A percentile compares a stretch with the other conserved stretches of the same genome.
Conservation (phyloP, 257 asterid species). For the Ballota nigra region DNA sequence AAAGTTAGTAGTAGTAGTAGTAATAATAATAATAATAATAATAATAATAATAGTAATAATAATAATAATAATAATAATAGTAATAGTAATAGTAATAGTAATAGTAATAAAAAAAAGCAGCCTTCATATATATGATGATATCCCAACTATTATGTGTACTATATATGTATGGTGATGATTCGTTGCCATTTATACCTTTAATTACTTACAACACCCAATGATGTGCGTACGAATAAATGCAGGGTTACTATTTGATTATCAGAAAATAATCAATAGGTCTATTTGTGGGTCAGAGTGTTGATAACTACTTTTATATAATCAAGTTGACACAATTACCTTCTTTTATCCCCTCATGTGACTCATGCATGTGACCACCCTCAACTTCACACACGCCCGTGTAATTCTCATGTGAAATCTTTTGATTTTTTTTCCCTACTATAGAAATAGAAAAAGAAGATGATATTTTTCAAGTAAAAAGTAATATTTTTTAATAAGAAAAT, state of each 20-base stretch:
- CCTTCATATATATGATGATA: neutral
- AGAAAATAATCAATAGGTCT: slow-evolving; percentile 25
- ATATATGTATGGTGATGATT: neutral
- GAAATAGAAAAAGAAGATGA: no score
- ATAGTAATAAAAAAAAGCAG: neutral
- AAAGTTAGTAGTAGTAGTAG: no score
- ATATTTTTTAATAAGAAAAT: no score
- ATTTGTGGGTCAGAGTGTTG: slow-evolving; percentile 33
- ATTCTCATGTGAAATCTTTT: no score
- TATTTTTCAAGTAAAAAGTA: no score
- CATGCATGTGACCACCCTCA: slow-evolving; percentile 18
- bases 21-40: no score
- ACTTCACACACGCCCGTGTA: neutral
- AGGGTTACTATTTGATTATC: slow-evolving; percentile 10
- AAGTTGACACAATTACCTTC: slow-evolving; percentile 27
- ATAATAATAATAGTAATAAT: no score
- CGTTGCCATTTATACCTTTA: neutral
- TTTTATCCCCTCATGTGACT: slow-evolving; percentile 20
- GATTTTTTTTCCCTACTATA: no score
- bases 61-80: no score
- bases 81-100: neutral
- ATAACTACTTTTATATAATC: slow-evolving; percentile 27
- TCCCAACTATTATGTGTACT: slow-evolving; percentile 4
- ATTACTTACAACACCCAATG: neutral
- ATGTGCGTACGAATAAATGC: neutral